Conservation (phyloP, 345 rosid species). For the Eucalyptus regnans region DNA sequence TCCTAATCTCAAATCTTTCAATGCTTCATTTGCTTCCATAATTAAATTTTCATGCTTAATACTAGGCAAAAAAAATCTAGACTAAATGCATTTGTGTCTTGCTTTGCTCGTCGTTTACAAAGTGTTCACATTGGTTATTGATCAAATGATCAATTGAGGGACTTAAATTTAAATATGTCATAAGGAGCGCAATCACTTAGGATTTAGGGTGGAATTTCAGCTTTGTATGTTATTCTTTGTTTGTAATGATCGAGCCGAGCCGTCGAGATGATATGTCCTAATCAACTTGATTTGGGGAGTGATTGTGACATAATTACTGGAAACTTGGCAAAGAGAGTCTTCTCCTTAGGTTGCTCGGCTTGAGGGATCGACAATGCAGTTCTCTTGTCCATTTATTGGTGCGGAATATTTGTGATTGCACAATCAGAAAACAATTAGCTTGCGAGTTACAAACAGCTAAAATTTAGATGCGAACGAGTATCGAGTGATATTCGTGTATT, state of each 20-base stretch:
- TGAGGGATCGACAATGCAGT: neutral
- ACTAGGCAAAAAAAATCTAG: no score
- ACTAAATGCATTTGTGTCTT: neutral
- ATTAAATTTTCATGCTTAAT: no score
- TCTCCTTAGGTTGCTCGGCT: neutral
- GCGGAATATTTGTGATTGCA: neutral
- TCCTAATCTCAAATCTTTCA: no score
- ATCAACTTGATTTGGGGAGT: neutral
- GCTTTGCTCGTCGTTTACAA: neutral
- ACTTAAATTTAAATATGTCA: neutral
- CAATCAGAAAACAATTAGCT: neutral
- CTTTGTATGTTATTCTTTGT: neutral
- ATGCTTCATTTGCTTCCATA: no score
- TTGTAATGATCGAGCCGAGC: neutral
- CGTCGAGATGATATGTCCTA: neutral
- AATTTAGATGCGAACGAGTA: neutral
- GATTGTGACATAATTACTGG: neutral
- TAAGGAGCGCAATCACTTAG: neutral
- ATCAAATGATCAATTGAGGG: neutral
- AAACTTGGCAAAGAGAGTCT: neutral
- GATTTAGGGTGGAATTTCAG: neutral
- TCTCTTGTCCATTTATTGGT: neutral
- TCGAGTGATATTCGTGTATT: neutral
- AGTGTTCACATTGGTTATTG: neutral
- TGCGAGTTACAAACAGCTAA: neutral